These are phyloP conservation scores for Rhodotorula sp. DNA, from an alignment of 1,284 basidiomycete species.

Conservation along the genomic window DNA sequence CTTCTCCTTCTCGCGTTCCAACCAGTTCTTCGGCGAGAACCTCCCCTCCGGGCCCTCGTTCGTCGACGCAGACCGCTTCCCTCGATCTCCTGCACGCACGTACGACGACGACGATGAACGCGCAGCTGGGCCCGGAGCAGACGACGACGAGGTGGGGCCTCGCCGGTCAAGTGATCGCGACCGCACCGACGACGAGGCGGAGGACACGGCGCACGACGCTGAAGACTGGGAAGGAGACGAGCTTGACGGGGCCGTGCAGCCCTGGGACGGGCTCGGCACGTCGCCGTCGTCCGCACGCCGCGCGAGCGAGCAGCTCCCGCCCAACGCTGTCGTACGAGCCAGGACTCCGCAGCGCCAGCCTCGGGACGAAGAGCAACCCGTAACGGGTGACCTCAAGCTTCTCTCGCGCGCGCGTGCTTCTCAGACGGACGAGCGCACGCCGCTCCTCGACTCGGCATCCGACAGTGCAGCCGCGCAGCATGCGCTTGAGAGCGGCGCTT, in stretches of 20 bases:
- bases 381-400: no score
- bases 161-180: constrained; percentile 1
- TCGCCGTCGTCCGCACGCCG: neutral
- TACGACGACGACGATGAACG: constrained; percentile 25
- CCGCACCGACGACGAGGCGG: neutral
- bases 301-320: constrained; percentile 26
- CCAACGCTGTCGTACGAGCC: constrained; percentile 25
- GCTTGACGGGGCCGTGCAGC: neutral
- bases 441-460: neutral
- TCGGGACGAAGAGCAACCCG: neutral
- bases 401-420: neutral
- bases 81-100: constrained; percentile 9
- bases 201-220: neutral
- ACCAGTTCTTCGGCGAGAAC: constrained; percentile 42
- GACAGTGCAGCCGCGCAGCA: no score
- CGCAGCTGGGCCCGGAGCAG: neutral
- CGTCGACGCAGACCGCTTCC: constrained; percentile 36
- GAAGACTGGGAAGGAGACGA: neutral
- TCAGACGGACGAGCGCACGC: constrained; percentile 10
- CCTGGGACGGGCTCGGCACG: neutral
- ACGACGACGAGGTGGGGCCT: neutral
- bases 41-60: constrained; percentile 40
- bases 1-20: constrained; percentile 43
- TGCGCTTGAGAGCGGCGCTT: no score
- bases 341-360: neutral